Evolutionary conservation across 805 yeast species (phyloP), one percentile per base, ranked within the genome.

Genomic region (Cyberlindnera lachancei): DNA sequence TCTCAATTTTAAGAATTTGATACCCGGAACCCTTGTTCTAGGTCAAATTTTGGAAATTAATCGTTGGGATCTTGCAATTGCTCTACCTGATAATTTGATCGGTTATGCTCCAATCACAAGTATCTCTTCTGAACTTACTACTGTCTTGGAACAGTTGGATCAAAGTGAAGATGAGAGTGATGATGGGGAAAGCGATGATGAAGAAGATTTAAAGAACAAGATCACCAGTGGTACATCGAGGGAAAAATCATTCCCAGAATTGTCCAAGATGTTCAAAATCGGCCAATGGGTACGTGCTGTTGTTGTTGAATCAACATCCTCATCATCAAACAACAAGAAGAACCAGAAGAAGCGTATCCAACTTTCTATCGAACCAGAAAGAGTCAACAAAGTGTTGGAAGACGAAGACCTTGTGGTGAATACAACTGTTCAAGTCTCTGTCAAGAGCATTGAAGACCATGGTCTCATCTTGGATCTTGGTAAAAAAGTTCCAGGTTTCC

Each of bases 261-360:
- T 82, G 34, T 53, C 59, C 1, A 51, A 63, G 2, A 53, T 72
- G 31, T 86, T 88, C 59, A 54, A 56, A 22, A 46, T 74, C 23
- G 97, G 97, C 8, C 90, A 83, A 55, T 90, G 92, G 86, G 61
- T 92, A 25, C 73, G 92, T 45, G 95, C 94, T 19, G 58, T 67
- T 27, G 88, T 88, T n/a, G 69, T 73, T 7, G 73, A 73, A 25
- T 65, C 75, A 15, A 53, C 66, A 15, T 61, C 59, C 18, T 57
- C 64, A n/a, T 57, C 64, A n/a, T 61, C 62, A 36, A 33, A 58
- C 25, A 52, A 58, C 30, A 49, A 59, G 28, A 55, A 56, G 26
- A 59, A 57, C 13, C 34, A 46, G 10, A 73, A 71, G 53, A 82
- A 76, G 55, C 73, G 79, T 53, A 70, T 88, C 25, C 78, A 75